Conservation (phyloP, 208 protist species). For the Sergeia podlipaevii region DNA sequence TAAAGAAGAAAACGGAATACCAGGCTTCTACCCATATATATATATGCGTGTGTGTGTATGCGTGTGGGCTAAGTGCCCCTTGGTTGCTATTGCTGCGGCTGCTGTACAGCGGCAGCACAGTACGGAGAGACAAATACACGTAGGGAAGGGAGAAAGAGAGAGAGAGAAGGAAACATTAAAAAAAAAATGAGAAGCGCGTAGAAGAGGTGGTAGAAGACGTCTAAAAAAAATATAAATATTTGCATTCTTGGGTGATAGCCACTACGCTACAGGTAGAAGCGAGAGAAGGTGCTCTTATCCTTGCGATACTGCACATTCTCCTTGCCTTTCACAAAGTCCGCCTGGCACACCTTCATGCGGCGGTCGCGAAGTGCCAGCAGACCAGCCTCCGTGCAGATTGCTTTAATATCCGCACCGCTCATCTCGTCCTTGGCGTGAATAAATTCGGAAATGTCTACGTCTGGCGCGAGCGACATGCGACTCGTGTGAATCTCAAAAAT, state of each 20-base stretch:
- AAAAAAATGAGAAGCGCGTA: background rate
- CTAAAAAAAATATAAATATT: too few relatives aligned
- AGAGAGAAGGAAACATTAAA: too few relatives aligned
- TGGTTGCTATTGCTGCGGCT: too few relatives aligned
- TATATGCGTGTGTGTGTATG: too few relatives aligned
- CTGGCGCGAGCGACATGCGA: constrained; percentile 98
- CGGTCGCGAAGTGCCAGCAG: constrained; percentile 99
- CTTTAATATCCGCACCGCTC: constrained; percentile 99
- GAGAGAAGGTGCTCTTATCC: constrained; percentile 96
- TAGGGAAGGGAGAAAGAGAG: too few relatives aligned
- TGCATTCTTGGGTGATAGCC: too few relatives aligned
- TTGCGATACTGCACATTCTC: constrained; percentile 99
- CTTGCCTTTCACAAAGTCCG: constrained; percentile 99
- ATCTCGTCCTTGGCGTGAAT: constrained; percentile 99
- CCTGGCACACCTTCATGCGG: constrained; percentile 99
- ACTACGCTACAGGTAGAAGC: constrained; percentile 96
- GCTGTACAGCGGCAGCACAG: too few relatives aligned
- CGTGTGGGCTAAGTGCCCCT: too few relatives aligned
- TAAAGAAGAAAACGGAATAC: too few relatives aligned
- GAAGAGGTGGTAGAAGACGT: background rate
- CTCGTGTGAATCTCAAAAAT: constrained; percentile 99
- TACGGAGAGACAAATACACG: too few relatives aligned
- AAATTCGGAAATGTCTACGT: constrained; percentile 99
- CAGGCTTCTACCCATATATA: too few relatives aligned
- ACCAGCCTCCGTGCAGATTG: constrained; percentile 99